Percentiles rank a stretch among this genome's conserved stretches.
Conservation (phyloP, 2,329 filamentous ascomycete genomes). For the Neurospora sp. region DNA sequence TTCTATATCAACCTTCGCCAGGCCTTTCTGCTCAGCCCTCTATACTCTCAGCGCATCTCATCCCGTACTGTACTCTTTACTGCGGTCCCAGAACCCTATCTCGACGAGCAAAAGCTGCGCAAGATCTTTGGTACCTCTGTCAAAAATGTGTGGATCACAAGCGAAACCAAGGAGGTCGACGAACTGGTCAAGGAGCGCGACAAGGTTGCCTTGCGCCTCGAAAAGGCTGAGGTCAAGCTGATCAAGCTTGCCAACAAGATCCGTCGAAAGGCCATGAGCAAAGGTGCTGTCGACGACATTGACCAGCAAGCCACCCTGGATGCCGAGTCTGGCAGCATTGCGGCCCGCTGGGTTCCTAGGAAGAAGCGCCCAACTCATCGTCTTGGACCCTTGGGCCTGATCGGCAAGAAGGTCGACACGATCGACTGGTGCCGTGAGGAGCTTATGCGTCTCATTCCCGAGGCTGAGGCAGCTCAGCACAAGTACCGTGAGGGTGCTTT, state of each 20-base stretch:
- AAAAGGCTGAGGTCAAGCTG: conserved; percentile 77
- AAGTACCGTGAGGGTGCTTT: conserved; percentile 56
- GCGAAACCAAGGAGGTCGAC: conserved; percentile 66
- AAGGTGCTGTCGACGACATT: conserved; percentile 34
- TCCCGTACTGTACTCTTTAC: conserved; percentile 86
- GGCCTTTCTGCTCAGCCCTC: conserved; percentile 77
- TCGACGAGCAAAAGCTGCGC: conserved; percentile 66
- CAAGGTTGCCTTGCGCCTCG: conserved; percentile 68
- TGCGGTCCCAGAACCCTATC: conserved; percentile 68
- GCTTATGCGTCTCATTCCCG: conserved; percentile 63
- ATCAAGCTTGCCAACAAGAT: conserved; percentile 68
- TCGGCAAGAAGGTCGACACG: conserved; percentile 86
- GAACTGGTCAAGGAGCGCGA: conserved; percentile 76
- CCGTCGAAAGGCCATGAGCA: conserved; percentile 58
- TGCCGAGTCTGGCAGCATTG: conserved; percentile 58
- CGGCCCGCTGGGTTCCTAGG: conserved; percentile 62
- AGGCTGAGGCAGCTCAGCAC: conserved; percentile 58
- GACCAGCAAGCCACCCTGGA: conserved; percentile 42
- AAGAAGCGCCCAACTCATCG: conserved; percentile 71
- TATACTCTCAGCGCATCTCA: conserved; percentile 77
- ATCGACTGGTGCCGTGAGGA: conserved; percentile 82
- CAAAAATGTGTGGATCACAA: conserved; percentile 74
- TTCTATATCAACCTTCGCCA: conserved; percentile 90
- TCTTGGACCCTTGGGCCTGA: conserved; percentile 54
- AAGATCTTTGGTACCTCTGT: conserved; percentile 75